Base-by-base conservation (phyloP, 345 rosid species). In the Schrenkiella parvula region DNA sequence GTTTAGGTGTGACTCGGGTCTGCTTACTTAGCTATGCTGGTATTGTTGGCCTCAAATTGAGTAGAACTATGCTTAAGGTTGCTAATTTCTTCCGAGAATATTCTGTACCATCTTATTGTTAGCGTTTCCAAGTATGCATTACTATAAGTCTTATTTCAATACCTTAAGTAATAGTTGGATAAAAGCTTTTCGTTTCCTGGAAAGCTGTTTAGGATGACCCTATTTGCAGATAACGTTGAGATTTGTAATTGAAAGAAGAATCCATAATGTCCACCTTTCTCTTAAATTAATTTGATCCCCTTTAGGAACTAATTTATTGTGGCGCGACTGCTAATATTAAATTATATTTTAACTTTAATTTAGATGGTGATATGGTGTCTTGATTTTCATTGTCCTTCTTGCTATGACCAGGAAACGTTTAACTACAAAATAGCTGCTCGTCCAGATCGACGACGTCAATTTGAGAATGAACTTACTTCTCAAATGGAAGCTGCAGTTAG, bases 341-440 rank as follows among this genome's bases (percentile, higher is more conserved):
- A 18, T 26, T 55, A 19, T 37, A 19, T 32, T 22, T 67, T 66
- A n/a, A 10, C 32, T 76, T 38, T n/a, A 26, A 38, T 53, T 18
- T 43, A 59, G 57, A 61, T 37, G 51, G 53, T 46, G 21, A 61
- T 18, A 43, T 67, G 18, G 15, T 46, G 37, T 23, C 66, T 46
- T 64, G 39, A 8, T 50, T 72, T 60, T 7, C 44, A 12, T 48
- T 76, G 12, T 81, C 44, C 42, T 53, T 67, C 42, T 67, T 42
- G 54, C 77, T 72, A 29, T 50, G 76, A 52, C 42, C 80, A 95
- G 99, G 99, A 95, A 86, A 88, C 84, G 35, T 88, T 77, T 83
- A 95, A 95, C 86, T 88, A 92, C 81, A 95, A 95, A 85, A 95
- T 95, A 76, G 96, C 99, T 31, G 98, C 99, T 75, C 99, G 93